Evolutionary conservation across 108 stramenopile genomes (phyloP), one percentile per base, ranked within the genome.

Genomic region (Pseudonitzschia multistriata): DNA sequence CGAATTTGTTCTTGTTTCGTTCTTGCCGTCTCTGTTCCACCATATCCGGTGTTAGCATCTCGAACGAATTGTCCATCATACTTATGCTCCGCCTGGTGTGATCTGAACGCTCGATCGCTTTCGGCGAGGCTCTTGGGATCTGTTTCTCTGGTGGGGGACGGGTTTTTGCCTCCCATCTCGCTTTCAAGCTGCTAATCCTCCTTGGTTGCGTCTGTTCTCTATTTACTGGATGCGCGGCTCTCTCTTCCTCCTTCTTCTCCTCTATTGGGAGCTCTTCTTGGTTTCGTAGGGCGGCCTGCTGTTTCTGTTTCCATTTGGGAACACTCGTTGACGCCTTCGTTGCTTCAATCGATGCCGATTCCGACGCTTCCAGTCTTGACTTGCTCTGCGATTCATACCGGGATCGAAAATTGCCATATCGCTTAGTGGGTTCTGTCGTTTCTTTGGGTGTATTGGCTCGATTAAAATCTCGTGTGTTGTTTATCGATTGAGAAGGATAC

Each of bases 191-290:
- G 21, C 53, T 37, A 19, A 60, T 50, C 53, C 70, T 69, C 0
- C 7, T 11, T 8, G 54, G 33, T 57, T 57, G 55, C 55, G 28
- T 8, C 30, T 25, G 28, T 37, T 7, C 37, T 37, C 37, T n/a
- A n/a, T n/a, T n/a, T n/a, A n/a, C n/a, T n/a, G 55, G 0, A 15
- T 29, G 5, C 8, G 15, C 15, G 17, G 7, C 28, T 57, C 55
- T 57, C 22, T 76, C 74, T 11, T 76, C 74, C 0, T 76, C 74
- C 61, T 76, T 76, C 62, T 76, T 76, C 62, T 76, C 74, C 29
- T 76, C 74, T n/a, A 42, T 11, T 5, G 37, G 37, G 8, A 37
- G 37, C 37, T 5, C 37, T 37, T 8, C 37, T 8, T 37, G 37
- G 37, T 8, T 37, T 7, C 36, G 36, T n/a, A 8, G 19, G 3